Evolutionary conservation across 2,329 filamentous ascomycete genomes (phyloP), one percentile per base, ranked within the genome.

Genomic region (Aspergillus sojae): DNA sequence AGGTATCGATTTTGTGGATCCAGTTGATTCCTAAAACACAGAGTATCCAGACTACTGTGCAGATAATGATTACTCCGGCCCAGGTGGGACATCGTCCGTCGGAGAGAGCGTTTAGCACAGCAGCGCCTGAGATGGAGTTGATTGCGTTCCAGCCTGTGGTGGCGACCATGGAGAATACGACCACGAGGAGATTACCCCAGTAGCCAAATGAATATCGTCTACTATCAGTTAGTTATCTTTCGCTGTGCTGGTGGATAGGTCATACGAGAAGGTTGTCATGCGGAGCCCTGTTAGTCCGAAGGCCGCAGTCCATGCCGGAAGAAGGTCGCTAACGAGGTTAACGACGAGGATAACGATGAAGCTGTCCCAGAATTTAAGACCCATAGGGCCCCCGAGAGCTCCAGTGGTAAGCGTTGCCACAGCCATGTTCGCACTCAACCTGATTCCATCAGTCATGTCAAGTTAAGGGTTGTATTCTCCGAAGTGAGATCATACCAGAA

Each of bases 91-190:
- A 76, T 36, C 63, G 71, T n/a, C 77, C 77, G 53, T 78, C 66
- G 2, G 75, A 78, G 7, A 78, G 61, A 1, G 76, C 77, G 48
- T 76, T 74, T 16, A 79, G 67, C 1, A 75, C 74, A 2, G 70
- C 72, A 3, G 77, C 75, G 3, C 76, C 77, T 6, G 76, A 77
- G 46, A 78, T 78, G 10, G 74, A 75, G 61, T 78, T 78, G 56
- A 78, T 78, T 19, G 75, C 75, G 46, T 77, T 78, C 77, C 76
- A 79, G 9, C 76, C 76, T 23, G 75, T 78, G 23, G 76, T 78
- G 45, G 73, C 72, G 21, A 78, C 65, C 71, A 78, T 78, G 3
- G 74, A 77, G 62, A 78, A 78, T 28, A 78, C 50, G 0, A 79
- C 74, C 3, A 78, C 74, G 4, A 77, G 70, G 21, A 78, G 66